A percentile compares a stretch with the other conserved stretches of the same genome.
Conservation (phyloP, 305 asterid genomes). For the Fraxinus nigra region DNA sequence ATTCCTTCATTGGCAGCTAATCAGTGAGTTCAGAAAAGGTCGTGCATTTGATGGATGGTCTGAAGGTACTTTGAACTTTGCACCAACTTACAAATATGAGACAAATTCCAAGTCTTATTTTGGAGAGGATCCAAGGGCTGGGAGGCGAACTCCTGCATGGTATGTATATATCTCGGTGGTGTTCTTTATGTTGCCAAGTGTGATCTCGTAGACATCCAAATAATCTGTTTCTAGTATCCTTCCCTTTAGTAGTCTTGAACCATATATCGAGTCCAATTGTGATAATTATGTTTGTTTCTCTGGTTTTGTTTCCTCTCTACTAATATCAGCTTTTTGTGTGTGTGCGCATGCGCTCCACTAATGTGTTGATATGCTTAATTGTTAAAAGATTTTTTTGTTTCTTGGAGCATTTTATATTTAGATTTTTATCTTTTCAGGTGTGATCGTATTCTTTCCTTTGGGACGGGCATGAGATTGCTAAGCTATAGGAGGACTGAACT, state of each 20-base stretch:
- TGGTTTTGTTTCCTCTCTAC: neutral
- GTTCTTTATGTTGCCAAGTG: neutral
- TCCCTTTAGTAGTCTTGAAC: slow-evolving; percentile 12
- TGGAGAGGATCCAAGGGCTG: slow-evolving; percentile 68
- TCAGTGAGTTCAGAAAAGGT: slow-evolving; percentile 72
- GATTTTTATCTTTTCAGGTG: slow-evolving; percentile 51
- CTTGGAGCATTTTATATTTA: neutral
- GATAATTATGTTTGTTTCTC: neutral
- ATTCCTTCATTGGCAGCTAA: slow-evolving; percentile 51
- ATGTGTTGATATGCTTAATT: neutral
- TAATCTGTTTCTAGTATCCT: neutral
- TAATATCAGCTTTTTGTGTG: neutral
- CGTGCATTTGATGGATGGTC: slow-evolving; percentile 96
- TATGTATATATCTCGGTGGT: slow-evolving; percentile 29
- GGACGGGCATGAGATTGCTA: slow-evolving; percentile 68
- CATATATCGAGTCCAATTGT: neutral
- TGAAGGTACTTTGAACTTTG: slow-evolving; percentile 75
- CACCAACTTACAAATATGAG: slow-evolving; percentile 93
- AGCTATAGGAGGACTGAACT: slow-evolving; percentile 68
- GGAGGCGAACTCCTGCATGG: slow-evolving; percentile 94
- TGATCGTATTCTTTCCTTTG: slow-evolving; percentile 77
- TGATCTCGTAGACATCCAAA: neutral
- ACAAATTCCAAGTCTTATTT: slow-evolving; percentile 58
- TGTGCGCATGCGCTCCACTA: neutral
- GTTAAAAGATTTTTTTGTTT: neutral